phyloP scores from a whole-genome alignment of 2,329 filamentous ascomycete species.

The Colletotrichum aenigma region DNA sequence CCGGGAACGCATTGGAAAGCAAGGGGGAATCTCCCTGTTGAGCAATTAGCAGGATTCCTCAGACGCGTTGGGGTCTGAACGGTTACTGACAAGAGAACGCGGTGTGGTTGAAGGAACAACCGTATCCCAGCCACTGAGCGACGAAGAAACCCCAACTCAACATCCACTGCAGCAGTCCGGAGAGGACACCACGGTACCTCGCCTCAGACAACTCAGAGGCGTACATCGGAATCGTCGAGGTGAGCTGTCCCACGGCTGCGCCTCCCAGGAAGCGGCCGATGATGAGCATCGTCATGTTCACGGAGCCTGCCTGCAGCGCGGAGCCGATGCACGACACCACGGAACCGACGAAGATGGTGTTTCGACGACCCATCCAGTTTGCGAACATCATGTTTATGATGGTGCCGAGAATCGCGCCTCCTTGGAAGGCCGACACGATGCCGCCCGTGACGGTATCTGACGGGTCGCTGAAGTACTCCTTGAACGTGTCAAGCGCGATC shows the following conservation, averaged over 20 bases:
- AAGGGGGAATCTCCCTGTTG: constrained; percentile 32
- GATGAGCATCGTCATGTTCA: constrained; percentile 47
- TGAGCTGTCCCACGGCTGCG: constrained; percentile 50
- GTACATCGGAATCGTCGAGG: constrained; percentile 50
- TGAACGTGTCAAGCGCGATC: constrained; percentile 29
- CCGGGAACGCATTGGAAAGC: constrained; percentile 30
- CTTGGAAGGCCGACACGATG: constrained; percentile 30
- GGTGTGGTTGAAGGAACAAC: constrained; percentile 28
- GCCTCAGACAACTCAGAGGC: constrained; percentile 44
- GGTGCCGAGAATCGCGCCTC: constrained; percentile 28
- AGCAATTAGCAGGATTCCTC: not conserved
- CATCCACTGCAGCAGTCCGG: constrained; percentile 48
- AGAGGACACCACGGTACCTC: constrained; percentile 40
- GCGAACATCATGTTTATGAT: constrained; percentile 33
- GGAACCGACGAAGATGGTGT: constrained; percentile 32
- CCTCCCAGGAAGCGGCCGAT: constrained; percentile 53
- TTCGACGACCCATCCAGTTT: constrained; percentile 30
- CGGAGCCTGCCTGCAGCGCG: constrained; percentile 33
- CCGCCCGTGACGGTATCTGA: constrained; percentile 25
- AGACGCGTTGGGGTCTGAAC: not conserved
- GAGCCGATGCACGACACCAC: constrained; percentile 32
- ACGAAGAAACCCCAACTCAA: constrained; percentile 44
- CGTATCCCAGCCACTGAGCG: constrained; percentile 37
- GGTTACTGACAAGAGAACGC: constrained; percentile 32
- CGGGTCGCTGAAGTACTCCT: constrained; percentile 46